Conservation (phyloP, 2,329 filamentous ascomycete species). For the Moelleriella libera region DNA sequence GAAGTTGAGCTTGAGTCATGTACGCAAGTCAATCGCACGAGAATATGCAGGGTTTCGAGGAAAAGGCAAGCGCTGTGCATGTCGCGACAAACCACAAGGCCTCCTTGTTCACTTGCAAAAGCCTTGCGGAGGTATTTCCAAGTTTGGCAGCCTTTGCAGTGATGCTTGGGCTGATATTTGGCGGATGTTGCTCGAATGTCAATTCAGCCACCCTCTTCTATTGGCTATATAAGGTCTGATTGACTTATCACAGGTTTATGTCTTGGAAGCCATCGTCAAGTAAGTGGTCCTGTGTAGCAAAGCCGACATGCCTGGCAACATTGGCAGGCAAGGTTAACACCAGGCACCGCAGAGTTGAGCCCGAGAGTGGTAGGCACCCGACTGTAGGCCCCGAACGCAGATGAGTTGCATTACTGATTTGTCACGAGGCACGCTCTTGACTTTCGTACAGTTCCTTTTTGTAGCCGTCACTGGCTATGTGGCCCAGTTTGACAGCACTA, state of each 20-base stretch:
- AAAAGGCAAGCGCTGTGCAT: too few relatives aligned
- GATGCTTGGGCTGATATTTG: constrained; percentile 82
- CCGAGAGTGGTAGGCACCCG: constrained; percentile 55
- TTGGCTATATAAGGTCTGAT: neutral
- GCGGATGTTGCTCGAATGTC: constrained; percentile 89
- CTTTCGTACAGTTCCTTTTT: constrained; percentile 78
- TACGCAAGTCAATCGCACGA: too few relatives aligned
- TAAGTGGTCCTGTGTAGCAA: constrained; percentile 30
- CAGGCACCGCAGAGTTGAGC: constrained; percentile 49
- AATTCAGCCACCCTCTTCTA: constrained; percentile 13
- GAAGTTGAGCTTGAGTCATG: too few relatives aligned
- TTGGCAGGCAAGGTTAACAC: neutral
- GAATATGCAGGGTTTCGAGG: too few relatives aligned
- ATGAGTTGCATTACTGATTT: neutral
- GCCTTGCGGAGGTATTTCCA: constrained; percentile 4
- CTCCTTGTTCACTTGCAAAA: neutral
- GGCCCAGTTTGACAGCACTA: constrained; percentile 55
- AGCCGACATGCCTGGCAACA: neutral
- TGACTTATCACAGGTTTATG: constrained; percentile 58
- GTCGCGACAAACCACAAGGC: too few relatives aligned
- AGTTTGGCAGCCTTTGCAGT: constrained; percentile 38
- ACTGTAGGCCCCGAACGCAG: too few relatives aligned
- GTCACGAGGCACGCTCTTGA: constrained; percentile 60
- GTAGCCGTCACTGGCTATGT: constrained; percentile 67
- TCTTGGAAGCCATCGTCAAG: constrained; percentile 90